These are phyloP conservation scores for Kitagawia praeruptora DNA, from an alignment of 129 eudicot genomes.

Conservation along the genomic window DNA sequence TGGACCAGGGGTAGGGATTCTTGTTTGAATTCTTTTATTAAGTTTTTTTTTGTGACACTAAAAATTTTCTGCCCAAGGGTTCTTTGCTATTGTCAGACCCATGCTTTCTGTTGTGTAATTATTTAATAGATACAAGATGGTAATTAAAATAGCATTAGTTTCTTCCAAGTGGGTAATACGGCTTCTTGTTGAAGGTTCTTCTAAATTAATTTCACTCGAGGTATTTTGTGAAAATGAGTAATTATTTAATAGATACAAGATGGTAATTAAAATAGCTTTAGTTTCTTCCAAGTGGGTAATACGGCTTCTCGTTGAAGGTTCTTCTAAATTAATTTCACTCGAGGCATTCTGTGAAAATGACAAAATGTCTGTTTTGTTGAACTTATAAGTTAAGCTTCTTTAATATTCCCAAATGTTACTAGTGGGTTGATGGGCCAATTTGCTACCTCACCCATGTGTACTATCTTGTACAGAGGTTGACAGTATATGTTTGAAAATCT, in stretches of 20 bases:
- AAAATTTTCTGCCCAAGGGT: background rate
- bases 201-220: background rate
- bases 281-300: background rate
- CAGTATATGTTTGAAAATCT: background rate
- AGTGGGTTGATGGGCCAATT: background rate
- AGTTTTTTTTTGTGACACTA: background rate
- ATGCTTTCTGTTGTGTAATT: background rate
- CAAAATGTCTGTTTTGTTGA: background rate
- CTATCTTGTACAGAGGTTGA: background rate
- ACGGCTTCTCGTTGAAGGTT: background rate
- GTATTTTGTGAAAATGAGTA: background rate
- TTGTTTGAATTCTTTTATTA: slow-evolving; percentile 7
- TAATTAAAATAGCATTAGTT: background rate
- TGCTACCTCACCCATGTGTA: background rate
- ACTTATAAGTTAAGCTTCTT: background rate
- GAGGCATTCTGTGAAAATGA: background rate
- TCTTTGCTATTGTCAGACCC: background rate
- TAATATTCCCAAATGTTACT: background rate
- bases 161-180: background rate
- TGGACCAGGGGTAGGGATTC: slow-evolving; percentile 66
- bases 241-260: background rate
- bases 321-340: background rate
- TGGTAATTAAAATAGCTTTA: background rate
- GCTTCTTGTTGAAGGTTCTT: background rate
- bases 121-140: background rate